phyloP scores from a whole-genome alignment of 2,329 filamentous ascomycete species.

The Aureobasidium sp. region DNA sequence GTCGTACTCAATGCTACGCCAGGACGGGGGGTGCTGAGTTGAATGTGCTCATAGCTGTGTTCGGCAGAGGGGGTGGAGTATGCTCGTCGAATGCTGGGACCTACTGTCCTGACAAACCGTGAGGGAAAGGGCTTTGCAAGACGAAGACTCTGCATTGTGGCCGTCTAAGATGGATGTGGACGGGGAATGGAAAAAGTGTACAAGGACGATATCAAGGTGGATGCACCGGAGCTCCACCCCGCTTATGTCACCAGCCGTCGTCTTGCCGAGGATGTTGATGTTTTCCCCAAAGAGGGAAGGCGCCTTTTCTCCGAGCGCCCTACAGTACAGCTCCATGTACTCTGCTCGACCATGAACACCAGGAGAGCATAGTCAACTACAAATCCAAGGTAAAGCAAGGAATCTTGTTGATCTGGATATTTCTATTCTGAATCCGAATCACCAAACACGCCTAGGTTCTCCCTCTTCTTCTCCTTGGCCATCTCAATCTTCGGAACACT shows the following conservation, averaged over 20 bases:
- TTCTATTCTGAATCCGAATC: conserved; percentile 56
- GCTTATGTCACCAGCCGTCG: conserved; percentile 1
- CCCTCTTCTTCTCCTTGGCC: conserved; percentile 55
- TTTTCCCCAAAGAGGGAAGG: background rate
- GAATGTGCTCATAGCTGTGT: conserved; percentile 19
- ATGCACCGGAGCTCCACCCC: background rate
- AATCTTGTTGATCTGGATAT: too few relatives aligned
- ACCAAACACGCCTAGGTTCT: conserved; percentile 76
- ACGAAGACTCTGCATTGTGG: conserved; percentile 1
- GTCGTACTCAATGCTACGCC: conserved; percentile 16
- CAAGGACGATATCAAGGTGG: background rate
- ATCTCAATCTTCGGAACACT: background rate
- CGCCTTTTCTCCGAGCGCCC: conserved; percentile 3
- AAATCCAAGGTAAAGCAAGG: too few relatives aligned
- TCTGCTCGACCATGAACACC: too few relatives aligned
- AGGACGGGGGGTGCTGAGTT: conserved; percentile 34
- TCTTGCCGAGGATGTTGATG: conserved; percentile 3
- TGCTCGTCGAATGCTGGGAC: background rate
- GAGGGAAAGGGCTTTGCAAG: conserved; percentile 9
- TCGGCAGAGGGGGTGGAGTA: conserved; percentile 9
- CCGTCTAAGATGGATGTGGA: background rate
- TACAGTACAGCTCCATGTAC: too few relatives aligned
- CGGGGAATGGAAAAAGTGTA: background rate
- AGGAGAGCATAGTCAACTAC: too few relatives aligned
- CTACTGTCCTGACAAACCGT: conserved; percentile 2